Conservation (phyloP, 2,329 filamentous ascomycete genomes). For the Acrodontium crateriforme region DNA sequence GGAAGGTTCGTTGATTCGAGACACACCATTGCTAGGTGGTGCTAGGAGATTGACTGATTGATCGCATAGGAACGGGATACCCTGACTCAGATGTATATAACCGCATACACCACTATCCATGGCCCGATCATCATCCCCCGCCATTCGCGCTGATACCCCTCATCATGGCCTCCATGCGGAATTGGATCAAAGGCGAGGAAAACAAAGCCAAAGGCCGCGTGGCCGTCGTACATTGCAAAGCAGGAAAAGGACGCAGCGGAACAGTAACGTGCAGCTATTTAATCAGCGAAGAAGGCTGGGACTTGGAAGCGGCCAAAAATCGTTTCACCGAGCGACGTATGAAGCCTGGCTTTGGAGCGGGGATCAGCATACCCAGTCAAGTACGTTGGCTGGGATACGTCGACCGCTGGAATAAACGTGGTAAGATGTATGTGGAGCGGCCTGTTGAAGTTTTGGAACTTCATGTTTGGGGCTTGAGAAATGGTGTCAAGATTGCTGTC, state of each 20-base stretch:
- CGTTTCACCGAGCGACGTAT: constrained; percentile 73
- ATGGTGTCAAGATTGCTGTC: constrained; percentile 76
- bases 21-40: too few relatives aligned
- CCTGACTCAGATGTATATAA: constrained; percentile 79
- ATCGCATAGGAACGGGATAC: too few relatives aligned
- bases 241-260: constrained; percentile 85
- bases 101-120: constrained; percentile 81
- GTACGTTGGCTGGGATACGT: constrained; percentile 79
- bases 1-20: too few relatives aligned
- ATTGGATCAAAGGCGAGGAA: constrained; percentile 56
- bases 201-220: constrained; percentile 42
- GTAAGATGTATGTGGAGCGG: constrained; percentile 67
- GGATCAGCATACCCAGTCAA: constrained; percentile 88
- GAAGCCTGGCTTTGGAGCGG: constrained; percentile 74
- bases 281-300: constrained; percentile 72
- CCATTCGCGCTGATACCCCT: constrained; percentile 79
- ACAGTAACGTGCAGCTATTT: constrained; percentile 80
- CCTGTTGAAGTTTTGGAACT: constrained; percentile 77
- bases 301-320: constrained; percentile 46
- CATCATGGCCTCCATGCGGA: constrained; percentile 84
- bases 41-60: too few relatives aligned
- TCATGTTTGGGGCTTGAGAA: constrained; percentile 75
- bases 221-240: constrained; percentile 91
- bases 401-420: constrained; percentile 64
- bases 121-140: constrained; percentile 93